These are phyloP conservation scores for Diddensiella caesifluorescens DNA, from an alignment of 805 yeast species.

Conservation along the genomic window DNA sequence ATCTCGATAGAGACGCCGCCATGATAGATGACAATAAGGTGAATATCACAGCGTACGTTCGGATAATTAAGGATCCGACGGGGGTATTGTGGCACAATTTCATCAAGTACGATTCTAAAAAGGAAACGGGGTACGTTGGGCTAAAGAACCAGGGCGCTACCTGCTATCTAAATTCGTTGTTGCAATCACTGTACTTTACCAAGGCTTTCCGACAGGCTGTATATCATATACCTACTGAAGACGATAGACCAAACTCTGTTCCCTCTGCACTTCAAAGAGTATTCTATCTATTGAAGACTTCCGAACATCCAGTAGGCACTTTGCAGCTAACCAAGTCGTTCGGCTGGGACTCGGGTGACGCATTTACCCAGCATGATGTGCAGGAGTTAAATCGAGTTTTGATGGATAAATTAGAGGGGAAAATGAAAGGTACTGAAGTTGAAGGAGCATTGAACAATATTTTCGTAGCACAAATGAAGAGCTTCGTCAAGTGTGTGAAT, in stretches of 20 bases:
- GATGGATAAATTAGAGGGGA: slow-evolving; percentile 87
- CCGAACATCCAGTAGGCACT: slow-evolving; percentile 76
- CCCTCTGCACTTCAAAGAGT: slow-evolving; percentile 82
- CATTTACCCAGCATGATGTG: slow-evolving; percentile 96
- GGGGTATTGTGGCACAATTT: slow-evolving; percentile 94
- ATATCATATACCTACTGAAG: slow-evolving; percentile 79
- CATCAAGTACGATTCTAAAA: slow-evolving; percentile 70
- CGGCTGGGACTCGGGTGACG: slow-evolving; percentile 96
- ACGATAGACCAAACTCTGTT: slow-evolving; percentile 56
- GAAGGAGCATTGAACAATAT: slow-evolving; percentile 70
- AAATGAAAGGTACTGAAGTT: slow-evolving; percentile 83
- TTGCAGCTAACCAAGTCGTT: slow-evolving; percentile 81
- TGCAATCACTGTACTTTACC: slow-evolving; percentile 88
- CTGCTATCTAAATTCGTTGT: slow-evolving; percentile 85
- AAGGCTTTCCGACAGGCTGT: slow-evolving; percentile 77
- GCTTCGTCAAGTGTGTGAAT: slow-evolving; percentile 85
- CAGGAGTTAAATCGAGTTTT: slow-evolving; percentile 92
- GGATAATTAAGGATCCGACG: slow-evolving; percentile 80
- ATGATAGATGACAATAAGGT: slow-evolving; percentile 50
- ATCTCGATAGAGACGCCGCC: slow-evolving; percentile 35
- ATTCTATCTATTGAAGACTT: slow-evolving; percentile 72
- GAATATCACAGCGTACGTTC: slow-evolving; percentile 70
- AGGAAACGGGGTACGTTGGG: slow-evolving; percentile 86
- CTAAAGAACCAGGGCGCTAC: slow-evolving; percentile 97
- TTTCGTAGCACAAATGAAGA: slow-evolving; percentile 96